These are phyloP conservation scores for Dioscorea alata DNA, from an alignment of 106 monocot species.

Conservation along the genomic window DNA sequence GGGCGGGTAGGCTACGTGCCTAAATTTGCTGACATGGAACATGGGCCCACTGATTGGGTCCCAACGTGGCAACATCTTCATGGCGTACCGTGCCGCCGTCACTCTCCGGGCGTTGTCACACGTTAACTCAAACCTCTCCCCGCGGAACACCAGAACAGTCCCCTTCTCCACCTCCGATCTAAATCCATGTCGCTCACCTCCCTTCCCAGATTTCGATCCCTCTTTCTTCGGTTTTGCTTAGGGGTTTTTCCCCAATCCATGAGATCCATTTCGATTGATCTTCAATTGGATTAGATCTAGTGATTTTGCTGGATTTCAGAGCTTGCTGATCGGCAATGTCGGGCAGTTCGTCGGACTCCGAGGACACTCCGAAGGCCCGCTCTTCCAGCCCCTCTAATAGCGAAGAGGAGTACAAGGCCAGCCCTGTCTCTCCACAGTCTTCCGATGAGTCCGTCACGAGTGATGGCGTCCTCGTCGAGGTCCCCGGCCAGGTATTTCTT, in stretches of 20 bases:
- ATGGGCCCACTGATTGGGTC: no score
- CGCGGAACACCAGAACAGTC: not conserved
- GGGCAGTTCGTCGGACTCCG: constrained; percentile 16
- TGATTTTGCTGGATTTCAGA: no score
- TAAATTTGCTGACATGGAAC: no score
- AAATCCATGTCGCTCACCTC: not conserved
- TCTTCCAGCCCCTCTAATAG: not conserved
- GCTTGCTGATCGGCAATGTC: constrained; percentile 4
- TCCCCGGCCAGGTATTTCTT: constrained; percentile 43
- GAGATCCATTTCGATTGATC: not conserved
- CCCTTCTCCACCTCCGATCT: not conserved
- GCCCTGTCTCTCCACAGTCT: constrained; percentile 18
- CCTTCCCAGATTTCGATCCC: not conserved
- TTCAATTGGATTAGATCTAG: not conserved
- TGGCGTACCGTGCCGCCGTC: no score
- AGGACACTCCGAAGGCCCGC: constrained; percentile 22
- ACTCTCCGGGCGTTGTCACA: no score
- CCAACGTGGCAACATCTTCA: no score
- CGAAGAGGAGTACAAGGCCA: constrained; percentile 14
- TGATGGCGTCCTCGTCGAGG: constrained; percentile 94
- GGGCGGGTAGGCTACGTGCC: no score
- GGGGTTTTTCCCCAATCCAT: not conserved
- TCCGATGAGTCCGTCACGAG: constrained; percentile 62
- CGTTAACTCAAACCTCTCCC: no score
- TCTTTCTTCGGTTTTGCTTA: not conserved